A percentile compares a stretch with the other conserved stretches of the same genome.
Conservation (phyloP, 192 early-diverging fungal species). For the Backusella luteola region DNA sequence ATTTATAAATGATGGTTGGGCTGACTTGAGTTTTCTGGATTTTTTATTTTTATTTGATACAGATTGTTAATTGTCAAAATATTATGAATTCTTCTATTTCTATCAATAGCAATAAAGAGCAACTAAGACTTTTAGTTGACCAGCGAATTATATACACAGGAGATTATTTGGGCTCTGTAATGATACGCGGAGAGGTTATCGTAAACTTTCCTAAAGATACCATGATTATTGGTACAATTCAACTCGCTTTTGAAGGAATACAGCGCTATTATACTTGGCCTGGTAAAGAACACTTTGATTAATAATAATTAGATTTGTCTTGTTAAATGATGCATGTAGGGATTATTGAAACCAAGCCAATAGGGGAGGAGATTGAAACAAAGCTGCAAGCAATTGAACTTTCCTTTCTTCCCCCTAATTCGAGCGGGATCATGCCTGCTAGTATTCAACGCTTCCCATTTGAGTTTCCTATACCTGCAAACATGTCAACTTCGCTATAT, state of each 20-base stretch:
- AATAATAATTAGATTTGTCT: neutral
- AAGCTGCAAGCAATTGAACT: slow-evolving; percentile 20
- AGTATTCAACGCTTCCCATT: slow-evolving; percentile 26
- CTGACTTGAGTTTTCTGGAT: neutral
- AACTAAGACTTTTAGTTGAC: slow-evolving; percentile 11
- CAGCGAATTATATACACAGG: slow-evolving; percentile 11
- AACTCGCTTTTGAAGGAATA: slow-evolving; percentile 21
- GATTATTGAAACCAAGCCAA: neutral
- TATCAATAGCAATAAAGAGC: neutral
- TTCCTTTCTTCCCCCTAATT: slow-evolving; percentile 21
- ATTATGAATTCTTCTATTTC: neutral
- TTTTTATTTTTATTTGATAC: neutral
- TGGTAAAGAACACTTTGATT: neutral
- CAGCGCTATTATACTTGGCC: slow-evolving; percentile 13
- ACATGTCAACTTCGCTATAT: slow-evolving; percentile 12
- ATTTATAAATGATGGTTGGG: neutral
- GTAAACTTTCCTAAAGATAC: slow-evolving; percentile 15
- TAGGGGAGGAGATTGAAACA: slow-evolving; percentile 10
- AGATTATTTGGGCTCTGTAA: slow-evolving; percentile 5
- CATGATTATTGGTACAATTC: slow-evolving; percentile 19
- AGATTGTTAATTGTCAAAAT: neutral
- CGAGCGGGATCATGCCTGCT: slow-evolving; percentile 9
- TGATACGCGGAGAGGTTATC: slow-evolving; percentile 26
- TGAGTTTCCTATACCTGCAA: slow-evolving; percentile 27
- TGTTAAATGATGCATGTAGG: neutral